Evolutionary conservation across 2,329 filamentous ascomycete species (phyloP), one percentile per base, ranked within the genome.

Genomic region (Colletotrichum camelliae): DNA sequence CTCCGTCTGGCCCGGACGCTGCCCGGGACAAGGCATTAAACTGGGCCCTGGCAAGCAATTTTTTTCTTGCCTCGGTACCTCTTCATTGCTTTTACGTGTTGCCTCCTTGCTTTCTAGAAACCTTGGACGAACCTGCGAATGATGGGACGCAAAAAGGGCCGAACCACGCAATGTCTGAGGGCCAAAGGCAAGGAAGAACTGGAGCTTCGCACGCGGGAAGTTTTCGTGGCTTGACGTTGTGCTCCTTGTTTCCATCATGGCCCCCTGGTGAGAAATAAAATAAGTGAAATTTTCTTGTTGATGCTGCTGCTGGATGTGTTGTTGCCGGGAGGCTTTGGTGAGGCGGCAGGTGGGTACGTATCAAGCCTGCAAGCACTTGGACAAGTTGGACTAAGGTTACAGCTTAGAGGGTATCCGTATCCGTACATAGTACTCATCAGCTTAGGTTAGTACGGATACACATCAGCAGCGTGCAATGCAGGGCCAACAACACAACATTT

Each of bases 21-120:
- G 58, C 67, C 70, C 74, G 74, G 74, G 57, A 76, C 74, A 73
- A 64, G 74, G 74, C 74, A 74, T 76, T 74, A 74, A 76, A 69
- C 57, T 73, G 74, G 74, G 74, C 24, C 58, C 16, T 68, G 55
- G 39, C 64, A 69, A 69, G 64, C 58, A 69, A 69, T 74, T 69
- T 73, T 65, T 76, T 75, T 21, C 24, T n/a, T 27, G 24, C 31
- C 21, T 52, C 43, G 43, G 43, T 52, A 52, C 43, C 43, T n/a
- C 29, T 24, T 31, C 12, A 31, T 60, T 35, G n/a, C 39, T 60
- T 58, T 18, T 57, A 18, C n/a, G 33, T 21, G 43, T 52, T 52
- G 43, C 57, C 18, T 64, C 62, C 43, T 68, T 73, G 73, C 43
- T 64, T 52, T 39, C 13, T 33, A 21, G 29, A 61, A 52, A 61